Evolutionary conservation across 768 basidiomycete species (phyloP).

Genomic region (Kwoniella newhampshirensis): DNA sequence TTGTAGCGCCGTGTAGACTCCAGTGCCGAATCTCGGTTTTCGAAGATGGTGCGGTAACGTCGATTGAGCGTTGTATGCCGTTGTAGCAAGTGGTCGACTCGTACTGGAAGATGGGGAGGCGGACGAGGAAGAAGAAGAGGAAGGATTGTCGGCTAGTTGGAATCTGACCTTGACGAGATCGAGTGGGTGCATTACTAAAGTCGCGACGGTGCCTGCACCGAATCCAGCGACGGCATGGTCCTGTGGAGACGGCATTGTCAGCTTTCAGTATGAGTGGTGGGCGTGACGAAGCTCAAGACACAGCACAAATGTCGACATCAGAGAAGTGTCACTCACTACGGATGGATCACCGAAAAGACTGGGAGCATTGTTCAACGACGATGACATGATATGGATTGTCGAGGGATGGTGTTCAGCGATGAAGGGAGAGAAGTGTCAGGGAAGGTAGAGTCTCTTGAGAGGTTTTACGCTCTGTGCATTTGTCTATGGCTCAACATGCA

Average conservation of each 20-base stretch:
- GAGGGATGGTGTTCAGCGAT: too few species aligned
- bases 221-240: conserved; percentile 95
- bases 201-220: conserved; percentile 86
- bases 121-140: conserved; percentile 10
- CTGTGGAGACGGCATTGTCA: conserved; percentile 54
- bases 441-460: too few species aligned
- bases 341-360: conserved; percentile 23
- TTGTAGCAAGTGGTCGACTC: background rate
- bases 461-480: too few species aligned
- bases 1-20: conserved; percentile 70
- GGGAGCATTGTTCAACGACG: conserved; percentile 11
- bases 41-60: conserved; percentile 20
- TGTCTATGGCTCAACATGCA: too few species aligned
- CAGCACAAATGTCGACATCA: too few species aligned
- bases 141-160: conserved; percentile 72
- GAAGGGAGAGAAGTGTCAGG: too few species aligned
- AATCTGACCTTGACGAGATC: conserved; percentile 93
- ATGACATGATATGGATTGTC: conserved; percentile 3
- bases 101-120: conserved; percentile 6
- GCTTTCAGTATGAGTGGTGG: background rate
- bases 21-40: conserved; percentile 54
- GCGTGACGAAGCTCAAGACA: background rate
- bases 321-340: conserved; percentile 8
- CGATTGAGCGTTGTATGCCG: conserved; percentile 10
- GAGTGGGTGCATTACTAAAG: conserved; percentile 93